Conservation (phyloP, 768 basidiomycete species). For the Tephrocybe sp. region DNA sequence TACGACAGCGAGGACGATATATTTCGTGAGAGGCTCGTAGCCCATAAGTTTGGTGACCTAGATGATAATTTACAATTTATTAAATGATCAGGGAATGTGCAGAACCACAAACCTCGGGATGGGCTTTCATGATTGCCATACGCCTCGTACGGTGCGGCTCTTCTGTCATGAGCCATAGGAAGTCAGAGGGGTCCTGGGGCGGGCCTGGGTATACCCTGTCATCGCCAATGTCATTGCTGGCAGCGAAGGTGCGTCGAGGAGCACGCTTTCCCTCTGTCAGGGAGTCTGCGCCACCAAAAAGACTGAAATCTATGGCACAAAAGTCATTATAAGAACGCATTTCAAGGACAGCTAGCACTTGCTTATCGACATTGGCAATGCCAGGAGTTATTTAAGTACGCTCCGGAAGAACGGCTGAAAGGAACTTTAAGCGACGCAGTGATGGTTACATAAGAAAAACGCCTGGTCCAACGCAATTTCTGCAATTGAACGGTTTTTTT, state of each 20-base stretch:
- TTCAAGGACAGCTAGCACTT: background rate
- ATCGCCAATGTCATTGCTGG: conserved; percentile 38
- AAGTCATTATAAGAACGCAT: background rate
- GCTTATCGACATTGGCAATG: conserved; percentile 13
- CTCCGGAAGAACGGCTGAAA: background rate
- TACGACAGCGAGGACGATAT: conserved; percentile 81
- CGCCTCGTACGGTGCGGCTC: conserved; percentile 92
- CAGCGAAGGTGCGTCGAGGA: conserved; percentile 48
- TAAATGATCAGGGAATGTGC: background rate
- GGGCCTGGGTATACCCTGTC: conserved; percentile 44
- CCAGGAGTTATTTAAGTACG: background rate
- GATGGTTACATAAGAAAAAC: conserved; percentile 9
- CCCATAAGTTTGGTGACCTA: conserved; percentile 98
- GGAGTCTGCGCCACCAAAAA: conserved; percentile 83
- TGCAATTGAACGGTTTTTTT: background rate
- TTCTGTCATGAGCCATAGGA: conserved; percentile 96
- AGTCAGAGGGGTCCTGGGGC: conserved; percentile 79
- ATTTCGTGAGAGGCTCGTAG: conserved; percentile 88
- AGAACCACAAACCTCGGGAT: conserved; percentile 82
- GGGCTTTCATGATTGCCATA: conserved; percentile 87
- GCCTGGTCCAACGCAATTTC: background rate
- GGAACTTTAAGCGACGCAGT: background rate
- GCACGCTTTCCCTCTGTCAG: conserved; percentile 54
- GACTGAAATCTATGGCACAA: conserved; percentile 59
- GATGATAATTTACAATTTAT: background rate